phyloP scores from a whole-genome alignment of 1,284 basidiomycete genomes.

The Microbotryum silenes-acaulis region DNA sequence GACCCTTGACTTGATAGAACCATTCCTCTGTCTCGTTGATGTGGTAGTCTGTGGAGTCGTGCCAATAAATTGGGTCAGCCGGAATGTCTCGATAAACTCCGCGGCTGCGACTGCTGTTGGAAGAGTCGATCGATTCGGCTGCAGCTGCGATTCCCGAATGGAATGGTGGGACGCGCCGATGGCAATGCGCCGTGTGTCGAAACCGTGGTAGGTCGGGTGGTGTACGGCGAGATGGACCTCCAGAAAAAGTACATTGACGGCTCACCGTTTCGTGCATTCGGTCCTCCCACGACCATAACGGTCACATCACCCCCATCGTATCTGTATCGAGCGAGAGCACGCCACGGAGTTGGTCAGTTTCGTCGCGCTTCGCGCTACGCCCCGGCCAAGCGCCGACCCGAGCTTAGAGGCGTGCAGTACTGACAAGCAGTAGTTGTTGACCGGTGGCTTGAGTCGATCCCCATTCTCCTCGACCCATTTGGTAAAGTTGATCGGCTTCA shows the following conservation, averaged over 20 bases:
- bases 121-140: not conserved
- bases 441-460: constrained; percentile 73
- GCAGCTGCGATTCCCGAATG: not conserved
- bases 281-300: constrained; percentile 87
- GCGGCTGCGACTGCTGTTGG: too few relatives aligned
- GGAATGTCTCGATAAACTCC: too few relatives aligned
- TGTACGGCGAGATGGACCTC: not conserved
- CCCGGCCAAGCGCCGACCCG: not conserved
- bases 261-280: constrained; percentile 64
- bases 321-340: constrained; percentile 50
- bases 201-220: too few relatives aligned
- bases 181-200: too few relatives aligned
- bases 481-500: constrained; percentile 64
- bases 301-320: constrained; percentile 77
- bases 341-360: constrained; percentile 47
- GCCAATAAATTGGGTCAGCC: not conserved
- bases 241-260: not conserved
- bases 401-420: not conserved
- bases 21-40: constrained; percentile 94
- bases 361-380: too few relatives aligned
- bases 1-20: constrained; percentile 81
- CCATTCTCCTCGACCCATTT: constrained; percentile 75
- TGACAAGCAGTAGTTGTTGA: constrained; percentile 46
- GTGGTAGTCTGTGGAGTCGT: constrained; percentile 60
- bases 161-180: not conserved